Percentiles rank a stretch among this genome's conserved stretches.
phyloP scores from a whole-genome alignment of 257 asterid species.

The Solanum sejunctum region DNA sequence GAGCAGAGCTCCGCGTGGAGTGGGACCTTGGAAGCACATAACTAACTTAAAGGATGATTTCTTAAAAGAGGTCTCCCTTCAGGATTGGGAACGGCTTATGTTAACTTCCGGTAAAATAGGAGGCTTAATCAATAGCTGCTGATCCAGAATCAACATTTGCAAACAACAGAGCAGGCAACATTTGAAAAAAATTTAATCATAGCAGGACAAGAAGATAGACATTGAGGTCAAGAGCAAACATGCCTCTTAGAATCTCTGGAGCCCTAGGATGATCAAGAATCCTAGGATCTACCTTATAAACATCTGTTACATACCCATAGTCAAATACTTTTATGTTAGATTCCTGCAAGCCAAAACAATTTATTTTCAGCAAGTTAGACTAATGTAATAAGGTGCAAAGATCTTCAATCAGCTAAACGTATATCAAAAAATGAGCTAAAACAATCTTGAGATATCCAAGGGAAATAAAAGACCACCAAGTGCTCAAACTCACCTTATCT shows the following conservation, averaged over 20 bases:
- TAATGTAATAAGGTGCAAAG: not conserved
- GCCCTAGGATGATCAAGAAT: not conserved
- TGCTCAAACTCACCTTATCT: not conserved
- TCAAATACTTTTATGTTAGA: not conserved
- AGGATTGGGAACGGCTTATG: too few species aligned
- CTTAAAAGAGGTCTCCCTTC: too few species aligned
- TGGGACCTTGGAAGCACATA: too few species aligned
- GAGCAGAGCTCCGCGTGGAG: too few species aligned
- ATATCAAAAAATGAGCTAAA: not conserved
- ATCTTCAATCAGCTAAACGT: not conserved
- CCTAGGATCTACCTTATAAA: not conserved
- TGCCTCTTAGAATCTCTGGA: not conserved
- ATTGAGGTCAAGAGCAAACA: not conserved
- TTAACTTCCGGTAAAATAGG: too few species aligned
- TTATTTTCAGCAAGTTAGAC: not conserved
- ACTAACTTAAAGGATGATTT: too few species aligned
- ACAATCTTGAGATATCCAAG: not conserved
- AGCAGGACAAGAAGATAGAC: not conserved
- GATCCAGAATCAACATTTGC: too few species aligned
- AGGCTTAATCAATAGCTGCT: too few species aligned
- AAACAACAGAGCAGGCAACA: not conserved
- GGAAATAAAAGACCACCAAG: not conserved
- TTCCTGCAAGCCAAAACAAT: not conserved
- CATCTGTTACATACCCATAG: not conserved
- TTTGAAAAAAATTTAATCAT: not conserved